These are phyloP conservation scores for Xylaria telfairii DNA, from an alignment of 495 filamentous ascomycete species.

Conservation along the genomic window DNA sequence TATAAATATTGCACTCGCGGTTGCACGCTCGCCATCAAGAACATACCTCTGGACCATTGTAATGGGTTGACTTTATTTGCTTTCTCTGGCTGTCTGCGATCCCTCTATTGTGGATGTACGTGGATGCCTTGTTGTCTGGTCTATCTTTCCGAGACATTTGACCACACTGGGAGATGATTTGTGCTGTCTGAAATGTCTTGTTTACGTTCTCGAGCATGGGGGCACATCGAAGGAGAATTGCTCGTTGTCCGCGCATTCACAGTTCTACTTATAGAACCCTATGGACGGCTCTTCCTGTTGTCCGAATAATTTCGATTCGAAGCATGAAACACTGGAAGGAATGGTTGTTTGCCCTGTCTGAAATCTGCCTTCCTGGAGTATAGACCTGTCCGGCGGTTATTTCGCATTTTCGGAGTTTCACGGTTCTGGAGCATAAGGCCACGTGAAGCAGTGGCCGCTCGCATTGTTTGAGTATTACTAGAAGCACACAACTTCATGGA, in stretches of 20 bases:
- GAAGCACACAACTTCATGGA: neutral
- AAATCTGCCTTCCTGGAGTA: neutral
- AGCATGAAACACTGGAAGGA: neutral
- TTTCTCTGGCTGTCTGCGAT: constrained; percentile 8
- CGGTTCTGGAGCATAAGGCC: neutral
- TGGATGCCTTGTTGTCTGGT: neutral
- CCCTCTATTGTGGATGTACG: neutral
- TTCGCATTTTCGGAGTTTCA: neutral
- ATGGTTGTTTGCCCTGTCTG: neutral
- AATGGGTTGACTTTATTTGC: neutral
- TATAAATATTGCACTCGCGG: constrained; percentile 2
- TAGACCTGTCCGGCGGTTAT: neutral
- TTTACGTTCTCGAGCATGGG: neutral
- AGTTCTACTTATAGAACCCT: neutral
- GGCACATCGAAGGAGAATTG: neutral
- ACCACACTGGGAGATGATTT: neutral
- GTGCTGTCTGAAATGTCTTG: neutral
- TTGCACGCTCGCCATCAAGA: neutral
- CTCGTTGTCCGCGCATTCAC: neutral
- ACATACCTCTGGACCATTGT: neutral
- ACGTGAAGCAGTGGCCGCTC: neutral
- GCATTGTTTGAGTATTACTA: neutral
- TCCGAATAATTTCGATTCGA: neutral
- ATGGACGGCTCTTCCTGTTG: neutral
- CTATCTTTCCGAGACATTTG: neutral